Percentiles rank a stretch among this genome's conserved stretches.
Conservation (phyloP, 129 eudicot genomes). For the Flaveria ramosissima region DNA sequence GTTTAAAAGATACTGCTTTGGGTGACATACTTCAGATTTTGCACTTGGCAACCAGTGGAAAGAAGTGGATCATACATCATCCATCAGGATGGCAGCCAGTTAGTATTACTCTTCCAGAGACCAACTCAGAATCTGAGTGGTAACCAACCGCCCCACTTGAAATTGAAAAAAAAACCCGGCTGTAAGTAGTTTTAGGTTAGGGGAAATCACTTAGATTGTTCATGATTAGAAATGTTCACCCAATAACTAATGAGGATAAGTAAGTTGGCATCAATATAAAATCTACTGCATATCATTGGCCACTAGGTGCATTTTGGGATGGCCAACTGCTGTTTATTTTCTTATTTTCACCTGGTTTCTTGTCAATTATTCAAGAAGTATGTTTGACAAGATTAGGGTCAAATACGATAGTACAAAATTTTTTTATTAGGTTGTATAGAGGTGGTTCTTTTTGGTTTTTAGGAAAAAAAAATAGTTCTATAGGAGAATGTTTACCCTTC, state of each 20-base stretch:
- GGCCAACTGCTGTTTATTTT: constrained; percentile 10
- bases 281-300: constrained; percentile 18
- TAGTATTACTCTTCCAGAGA: constrained; percentile 59
- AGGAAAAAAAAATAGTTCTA: not conserved
- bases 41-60: constrained; percentile 62
- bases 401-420: constrained; percentile 22
- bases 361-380: constrained; percentile 21
- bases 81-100: constrained; percentile 94
- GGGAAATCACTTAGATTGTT: constrained; percentile 17
- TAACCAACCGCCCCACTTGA: constrained; percentile 32
- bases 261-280: constrained; percentile 13
- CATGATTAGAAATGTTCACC: constrained; percentile 9
- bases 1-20: constrained; percentile 68
- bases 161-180: not conserved
- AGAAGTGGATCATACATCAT: constrained; percentile 67
- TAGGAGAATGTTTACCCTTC: constrained; percentile 8
- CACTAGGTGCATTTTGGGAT: constrained; percentile 28
- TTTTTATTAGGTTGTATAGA: constrained; percentile 27
- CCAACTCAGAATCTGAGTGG: constrained; percentile 57
- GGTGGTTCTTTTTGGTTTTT: not conserved
- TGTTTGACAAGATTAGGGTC: constrained; percentile 26
- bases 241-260: constrained; percentile 6
- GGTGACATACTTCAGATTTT: constrained; percentile 82
- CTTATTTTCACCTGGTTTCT: constrained; percentile 3
- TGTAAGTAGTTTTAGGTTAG: constrained; percentile 28